Evolutionary conservation across 306 rosid species (phyloP).

Genomic region (Lithocarpus polystachyus): DNA sequence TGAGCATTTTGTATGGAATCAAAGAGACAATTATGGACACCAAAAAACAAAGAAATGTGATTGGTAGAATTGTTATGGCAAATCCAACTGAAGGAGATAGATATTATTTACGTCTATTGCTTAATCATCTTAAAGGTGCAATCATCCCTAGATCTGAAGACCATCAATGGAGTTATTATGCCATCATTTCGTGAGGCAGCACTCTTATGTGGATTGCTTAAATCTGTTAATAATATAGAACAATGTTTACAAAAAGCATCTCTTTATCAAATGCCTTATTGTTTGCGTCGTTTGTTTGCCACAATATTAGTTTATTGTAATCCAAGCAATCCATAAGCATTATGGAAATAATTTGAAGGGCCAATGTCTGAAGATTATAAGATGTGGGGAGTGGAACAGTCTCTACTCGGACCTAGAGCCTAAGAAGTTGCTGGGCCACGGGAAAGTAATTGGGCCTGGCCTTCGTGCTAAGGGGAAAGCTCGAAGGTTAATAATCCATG

Average conservation of each 20-base stretch:
- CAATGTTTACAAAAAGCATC: neutral
- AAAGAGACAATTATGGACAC: neutral
- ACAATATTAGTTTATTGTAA: no score
- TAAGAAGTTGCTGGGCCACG: no score
- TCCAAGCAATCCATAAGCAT: no score
- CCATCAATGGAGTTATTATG: neutral
- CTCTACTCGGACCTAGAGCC: no score
- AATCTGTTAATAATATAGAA: no score
- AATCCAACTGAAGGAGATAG: neutral
- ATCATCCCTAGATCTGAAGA: neutral
- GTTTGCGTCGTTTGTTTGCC: neutral
- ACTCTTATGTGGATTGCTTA: no score
- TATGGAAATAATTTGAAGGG: no score
- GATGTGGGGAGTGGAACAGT: no score
- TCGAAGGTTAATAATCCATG: no score
- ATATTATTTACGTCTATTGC: neutral
- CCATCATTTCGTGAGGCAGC: neutral
- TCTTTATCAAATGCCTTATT: neutral
- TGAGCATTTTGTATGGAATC: constrained; percentile 7
- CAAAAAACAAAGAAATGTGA: neutral
- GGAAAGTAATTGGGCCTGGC: no score
- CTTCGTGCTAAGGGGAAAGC: no score
- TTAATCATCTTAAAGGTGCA: neutral
- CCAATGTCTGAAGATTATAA: neutral
- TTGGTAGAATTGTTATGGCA: neutral